Conservation (phyloP, 306 rosid species). For the Trifolium repens region DNA sequence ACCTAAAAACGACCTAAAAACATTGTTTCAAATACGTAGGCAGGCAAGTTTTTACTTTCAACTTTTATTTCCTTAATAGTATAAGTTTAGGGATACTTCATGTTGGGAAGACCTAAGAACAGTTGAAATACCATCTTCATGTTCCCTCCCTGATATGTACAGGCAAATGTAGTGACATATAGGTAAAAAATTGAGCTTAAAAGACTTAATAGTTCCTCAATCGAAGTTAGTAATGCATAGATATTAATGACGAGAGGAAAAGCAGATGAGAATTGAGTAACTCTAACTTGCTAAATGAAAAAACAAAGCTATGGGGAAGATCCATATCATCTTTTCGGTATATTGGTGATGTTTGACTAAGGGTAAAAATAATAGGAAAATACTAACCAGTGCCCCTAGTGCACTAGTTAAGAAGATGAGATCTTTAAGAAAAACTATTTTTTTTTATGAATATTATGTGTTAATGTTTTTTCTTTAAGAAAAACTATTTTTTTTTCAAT, state of each 20-base stretch:
- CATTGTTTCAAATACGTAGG: constrained; percentile 26
- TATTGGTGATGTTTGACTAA: background rate
- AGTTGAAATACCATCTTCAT: constrained; percentile 9
- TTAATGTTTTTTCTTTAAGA: no score
- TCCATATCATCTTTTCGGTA: background rate
- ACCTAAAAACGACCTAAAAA: constrained; percentile 17
- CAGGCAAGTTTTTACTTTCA: background rate
- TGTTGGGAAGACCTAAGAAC: constrained; percentile 6
- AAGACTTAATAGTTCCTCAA: background rate
- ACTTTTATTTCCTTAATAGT: background rate
- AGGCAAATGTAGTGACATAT: background rate
- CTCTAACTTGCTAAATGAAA: background rate
- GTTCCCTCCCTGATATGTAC: background rate
- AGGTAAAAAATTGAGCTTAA: background rate
- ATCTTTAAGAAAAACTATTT: no score
- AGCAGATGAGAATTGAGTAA: background rate
- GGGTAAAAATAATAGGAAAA: no score
- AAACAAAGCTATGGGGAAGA: background rate
- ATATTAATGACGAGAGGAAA: background rate
- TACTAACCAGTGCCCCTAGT: no score
- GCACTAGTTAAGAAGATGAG: no score
- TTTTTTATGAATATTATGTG: no score
- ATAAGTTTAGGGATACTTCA: background rate
- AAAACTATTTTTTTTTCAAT: no score
- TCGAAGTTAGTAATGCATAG: background rate